Conservation (phyloP, 495 filamentous ascomycete genomes). For the Tetracladium marchalianum region DNA sequence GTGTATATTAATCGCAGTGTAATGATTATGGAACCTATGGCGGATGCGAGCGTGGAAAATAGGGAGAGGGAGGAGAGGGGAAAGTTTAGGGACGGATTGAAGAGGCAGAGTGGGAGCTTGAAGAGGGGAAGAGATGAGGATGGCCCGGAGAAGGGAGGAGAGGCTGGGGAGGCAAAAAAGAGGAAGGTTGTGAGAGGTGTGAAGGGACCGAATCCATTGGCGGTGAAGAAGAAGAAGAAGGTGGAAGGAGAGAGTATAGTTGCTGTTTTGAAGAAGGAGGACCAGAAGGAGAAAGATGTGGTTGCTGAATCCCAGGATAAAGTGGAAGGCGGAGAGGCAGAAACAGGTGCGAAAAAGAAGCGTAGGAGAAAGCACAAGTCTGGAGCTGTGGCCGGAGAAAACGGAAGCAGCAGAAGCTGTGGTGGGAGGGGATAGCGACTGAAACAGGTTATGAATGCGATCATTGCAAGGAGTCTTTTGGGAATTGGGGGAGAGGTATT, state of each 20-base stretch:
- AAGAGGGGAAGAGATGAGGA: constrained; percentile 47
- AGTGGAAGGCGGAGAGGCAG: neutral
- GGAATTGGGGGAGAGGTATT: neutral
- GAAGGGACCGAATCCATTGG: constrained; percentile 83
- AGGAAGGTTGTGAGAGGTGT: constrained; percentile 54
- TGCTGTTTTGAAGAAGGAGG: constrained; percentile 11
- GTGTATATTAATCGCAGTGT: constrained; percentile 79
- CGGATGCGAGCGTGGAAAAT: constrained; percentile 46
- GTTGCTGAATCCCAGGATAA: neutral
- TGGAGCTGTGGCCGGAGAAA: constrained; percentile 8
- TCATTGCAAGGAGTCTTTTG: neutral
- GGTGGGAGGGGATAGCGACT: neutral
- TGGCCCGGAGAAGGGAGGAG: constrained; percentile 25
- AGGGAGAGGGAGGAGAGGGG: constrained; percentile 58
- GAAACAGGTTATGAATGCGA: neutral
- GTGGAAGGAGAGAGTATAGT: constrained; percentile 4
- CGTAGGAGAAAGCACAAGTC: constrained; percentile 34
- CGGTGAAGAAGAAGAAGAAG: constrained; percentile 71
- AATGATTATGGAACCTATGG: constrained; percentile 88
- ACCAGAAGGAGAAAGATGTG: constrained; percentile 6
- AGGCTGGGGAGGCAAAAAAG: constrained; percentile 37
- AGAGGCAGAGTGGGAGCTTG: constrained; percentile 36
- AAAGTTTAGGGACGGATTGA: constrained; percentile 68
- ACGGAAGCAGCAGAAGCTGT: constrained; percentile 13
- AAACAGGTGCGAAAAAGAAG: constrained; percentile 27